phyloP scores from a whole-genome alignment of 2,329 filamentous ascomycete genomes.

The Parafenestella ontariensis region DNA sequence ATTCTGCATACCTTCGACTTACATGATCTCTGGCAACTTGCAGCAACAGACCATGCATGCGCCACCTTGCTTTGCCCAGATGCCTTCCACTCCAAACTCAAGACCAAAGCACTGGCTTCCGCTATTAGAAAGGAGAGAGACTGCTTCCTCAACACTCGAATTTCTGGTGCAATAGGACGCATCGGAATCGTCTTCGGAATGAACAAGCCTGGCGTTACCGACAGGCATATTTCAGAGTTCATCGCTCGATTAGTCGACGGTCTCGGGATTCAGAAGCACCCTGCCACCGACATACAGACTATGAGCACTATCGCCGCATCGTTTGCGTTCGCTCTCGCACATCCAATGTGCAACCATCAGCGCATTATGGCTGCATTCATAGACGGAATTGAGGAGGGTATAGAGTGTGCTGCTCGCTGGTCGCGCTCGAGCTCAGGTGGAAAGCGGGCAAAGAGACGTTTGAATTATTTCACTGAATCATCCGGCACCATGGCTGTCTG shows the following conservation, averaged over 20 bases:
- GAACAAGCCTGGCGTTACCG: accelerated
- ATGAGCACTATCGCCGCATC: neutral
- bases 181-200: conserved; percentile 6
- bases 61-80: neutral
- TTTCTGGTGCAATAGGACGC: neutral
- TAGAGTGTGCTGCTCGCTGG: neutral
- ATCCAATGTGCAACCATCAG: neutral
- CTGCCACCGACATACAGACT: neutral
- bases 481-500: too few species aligned
- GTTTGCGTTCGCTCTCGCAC: conserved; percentile 8
- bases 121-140: neutral
- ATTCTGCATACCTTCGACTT: neutral
- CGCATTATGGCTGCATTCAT: conserved; percentile 9
- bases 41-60: neutral
- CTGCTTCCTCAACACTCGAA: neutral
- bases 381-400: conserved; percentile 1
- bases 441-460: neutral
- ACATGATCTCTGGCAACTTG: neutral
- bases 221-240: conserved; percentile 5
- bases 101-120: too few species aligned
- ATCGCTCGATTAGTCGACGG: conserved; percentile 8
- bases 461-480: neutral
- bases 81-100: neutral
- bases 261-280: neutral
- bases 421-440: neutral